Conservation (phyloP, 805 yeast species). For the Ogataea chonburiensis region DNA sequence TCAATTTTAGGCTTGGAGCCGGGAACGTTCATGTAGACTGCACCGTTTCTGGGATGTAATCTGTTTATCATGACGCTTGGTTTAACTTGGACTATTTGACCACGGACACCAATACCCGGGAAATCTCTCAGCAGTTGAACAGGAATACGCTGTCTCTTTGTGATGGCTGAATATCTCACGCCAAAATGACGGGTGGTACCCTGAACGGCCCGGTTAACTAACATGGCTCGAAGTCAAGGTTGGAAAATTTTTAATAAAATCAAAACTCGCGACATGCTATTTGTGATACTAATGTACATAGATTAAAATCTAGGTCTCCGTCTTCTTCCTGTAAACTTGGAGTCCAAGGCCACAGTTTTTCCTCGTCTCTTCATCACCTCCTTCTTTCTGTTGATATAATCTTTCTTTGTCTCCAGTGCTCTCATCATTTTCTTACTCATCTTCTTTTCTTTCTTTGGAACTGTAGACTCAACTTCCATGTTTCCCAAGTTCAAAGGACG, state of each 20-base stretch:
- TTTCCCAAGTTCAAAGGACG: constrained; percentile 74
- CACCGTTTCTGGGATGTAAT: constrained; percentile 70
- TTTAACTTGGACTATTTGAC: constrained; percentile 71
- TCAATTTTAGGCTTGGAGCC: constrained; percentile 35
- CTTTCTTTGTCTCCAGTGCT: constrained; percentile 71
- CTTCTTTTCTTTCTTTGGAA: constrained; percentile 35
- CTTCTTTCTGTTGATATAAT: constrained; percentile 85
- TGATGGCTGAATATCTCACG: constrained; percentile 45
- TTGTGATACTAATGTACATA: constrained; percentile 4
- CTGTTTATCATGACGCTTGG: constrained; percentile 83
- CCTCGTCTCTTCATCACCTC: constrained; percentile 92
- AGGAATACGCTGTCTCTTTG: constrained; percentile 55
- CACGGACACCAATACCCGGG: constrained; percentile 61
- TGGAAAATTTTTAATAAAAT: constrained; percentile 4
- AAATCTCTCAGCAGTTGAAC: constrained; percentile 77
- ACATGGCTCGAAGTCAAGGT: not conserved
- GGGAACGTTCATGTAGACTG: constrained; percentile 55
- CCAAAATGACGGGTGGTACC: constrained; percentile 20
- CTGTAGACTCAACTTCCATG: constrained; percentile 73
- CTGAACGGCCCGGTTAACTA: constrained; percentile 3
- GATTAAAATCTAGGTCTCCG: constrained; percentile 60
- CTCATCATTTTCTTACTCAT: constrained; percentile 48
- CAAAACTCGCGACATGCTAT: constrained; percentile 8
- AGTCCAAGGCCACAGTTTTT: constrained; percentile 81
- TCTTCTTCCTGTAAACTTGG: constrained; percentile 87